Evolutionary conservation across 2,329 filamentous ascomycete genomes (phyloP).

Genomic region (Peltaster fructicola): DNA sequence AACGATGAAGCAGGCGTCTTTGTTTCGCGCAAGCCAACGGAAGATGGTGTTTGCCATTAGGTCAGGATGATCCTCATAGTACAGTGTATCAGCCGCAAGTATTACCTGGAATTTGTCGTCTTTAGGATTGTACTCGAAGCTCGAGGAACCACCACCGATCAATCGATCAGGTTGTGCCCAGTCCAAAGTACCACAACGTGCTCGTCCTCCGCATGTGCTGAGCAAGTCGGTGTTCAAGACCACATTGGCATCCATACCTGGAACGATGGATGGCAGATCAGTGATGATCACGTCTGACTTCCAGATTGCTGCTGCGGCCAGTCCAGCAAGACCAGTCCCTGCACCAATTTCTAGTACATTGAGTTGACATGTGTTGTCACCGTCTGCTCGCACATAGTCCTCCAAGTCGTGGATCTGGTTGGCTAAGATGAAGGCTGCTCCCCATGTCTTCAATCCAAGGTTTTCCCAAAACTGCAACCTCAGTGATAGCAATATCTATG

Average conservation of each 20-base stretch:
- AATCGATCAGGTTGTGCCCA: conserved; percentile 18
- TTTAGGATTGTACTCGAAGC: conserved; percentile 1
- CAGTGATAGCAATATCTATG: too few species aligned
- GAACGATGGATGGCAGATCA: conserved; percentile 18
- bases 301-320: conserved; percentile 19
- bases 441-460: conserved; percentile 23
- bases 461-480: too few species aligned
- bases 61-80: conserved; percentile 24
- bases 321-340: conserved; percentile 22
- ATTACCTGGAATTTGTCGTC: conserved; percentile 19
- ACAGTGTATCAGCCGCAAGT: conserved; percentile 26
- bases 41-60: conserved; percentile 20
- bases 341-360: conserved; percentile 22
- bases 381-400: conserved; percentile 4
- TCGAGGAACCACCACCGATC: conserved; percentile 8
- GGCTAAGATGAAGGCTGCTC: conserved; percentile 20
- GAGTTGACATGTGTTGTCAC: conserved; percentile 1
- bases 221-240: conserved; percentile 13
- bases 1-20: conserved; percentile 19
- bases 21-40: conserved; percentile 18
- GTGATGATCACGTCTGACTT: conserved; percentile 16
- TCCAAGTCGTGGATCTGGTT: conserved; percentile 18
- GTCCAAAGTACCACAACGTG: conserved; percentile 19
- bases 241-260: conserved; percentile 19
- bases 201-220: conserved; percentile 2